Evolutionary conservation across 441 rosid species (phyloP).

Genomic region (Mallotus japonicus): DNA sequence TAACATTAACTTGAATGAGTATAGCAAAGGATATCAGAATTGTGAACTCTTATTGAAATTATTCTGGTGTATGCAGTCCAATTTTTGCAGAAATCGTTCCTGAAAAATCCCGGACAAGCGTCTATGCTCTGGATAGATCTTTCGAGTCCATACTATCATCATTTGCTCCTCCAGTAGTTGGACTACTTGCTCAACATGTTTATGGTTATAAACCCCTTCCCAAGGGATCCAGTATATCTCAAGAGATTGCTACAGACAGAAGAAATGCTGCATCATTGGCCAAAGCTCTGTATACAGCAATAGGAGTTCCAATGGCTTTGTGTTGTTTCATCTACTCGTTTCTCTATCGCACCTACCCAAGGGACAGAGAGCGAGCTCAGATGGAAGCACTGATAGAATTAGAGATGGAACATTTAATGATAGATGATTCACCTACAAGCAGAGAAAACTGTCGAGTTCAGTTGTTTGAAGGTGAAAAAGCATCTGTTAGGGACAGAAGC

Average conservation of each 20-base stretch:
- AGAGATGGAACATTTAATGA: slow-evolving; percentile 40
- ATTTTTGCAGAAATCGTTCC: slow-evolving; percentile 54
- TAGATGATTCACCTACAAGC: slow-evolving; percentile 23
- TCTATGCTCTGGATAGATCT: slow-evolving; percentile 45
- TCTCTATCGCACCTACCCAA: slow-evolving; percentile 42
- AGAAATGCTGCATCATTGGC: slow-evolving; percentile 45
- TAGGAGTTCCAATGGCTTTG: slow-evolving; percentile 44
- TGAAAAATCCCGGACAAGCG: slow-evolving; percentile 45
- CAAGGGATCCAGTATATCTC: slow-evolving; percentile 23
- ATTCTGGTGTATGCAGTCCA: slow-evolving; percentile 36
- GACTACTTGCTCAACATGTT: slow-evolving; percentile 42
- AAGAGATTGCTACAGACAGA: slow-evolving; percentile 35
- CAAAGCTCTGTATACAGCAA: slow-evolving; percentile 42
- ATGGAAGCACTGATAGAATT: slow-evolving; percentile 43
- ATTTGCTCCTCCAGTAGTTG: slow-evolving; percentile 44
- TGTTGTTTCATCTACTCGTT: slow-evolving; percentile 50
- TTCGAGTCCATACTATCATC: slow-evolving; percentile 44
- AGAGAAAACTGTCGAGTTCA: slow-evolving; percentile 18
- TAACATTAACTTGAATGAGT: neutral
- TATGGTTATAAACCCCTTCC: slow-evolving; percentile 48
- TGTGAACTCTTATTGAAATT: neutral
- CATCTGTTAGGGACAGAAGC: slow-evolving; percentile 22
- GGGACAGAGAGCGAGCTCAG: slow-evolving; percentile 39
- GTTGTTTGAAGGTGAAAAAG: slow-evolving; percentile 21
- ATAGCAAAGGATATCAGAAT: neutral